Evolutionary conservation across 1,284 basidiomycete genomes (phyloP), one percentile per base, ranked within the genome.

Genomic region (Sporisorium graminicola): DNA sequence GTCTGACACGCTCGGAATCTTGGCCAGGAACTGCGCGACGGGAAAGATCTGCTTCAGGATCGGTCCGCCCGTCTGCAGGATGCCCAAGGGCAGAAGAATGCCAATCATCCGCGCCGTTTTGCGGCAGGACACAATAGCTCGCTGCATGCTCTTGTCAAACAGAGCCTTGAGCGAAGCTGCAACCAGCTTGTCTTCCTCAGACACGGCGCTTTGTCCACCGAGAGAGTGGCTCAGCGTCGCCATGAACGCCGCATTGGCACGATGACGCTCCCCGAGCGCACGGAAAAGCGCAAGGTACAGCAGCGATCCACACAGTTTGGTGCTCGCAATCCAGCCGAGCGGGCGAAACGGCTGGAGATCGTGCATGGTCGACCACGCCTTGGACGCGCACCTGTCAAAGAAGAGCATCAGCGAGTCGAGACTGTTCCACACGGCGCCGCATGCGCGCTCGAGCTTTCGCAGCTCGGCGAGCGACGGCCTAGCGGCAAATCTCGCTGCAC

Each of bases 361-460:
- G 53, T 81, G 74, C 80, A 82, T 79, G n/a, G 68, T 67, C n/a
- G 69, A 61, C 57, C 76, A 60, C 8, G 77, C 75, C 46, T 77
- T 77, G 37, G 70, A 58, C 1, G 75, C 67, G 47, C 81, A 82
- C 5, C 71, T 56, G 60, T 82, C 81, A 52, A 81, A 82, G 79
- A 82, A 82, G 20, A 79, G 69, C 59, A 80, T 69, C 24, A 82
- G 67, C 33, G 79, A 76, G 60, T 82, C 79, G n/a, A 75, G 73
- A 49, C 79, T 79, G 47, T 74, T 72, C 81, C 81, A 82, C 14
- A 82, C 70, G 7, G 74, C 75, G 0, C 54, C 60, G 55, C 81
- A 82, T 0, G 78, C 81, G 6, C 76, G 68, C 33, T 71, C 66
- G 18, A 82, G 74, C 65, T 79, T 78, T 37, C 66, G 71, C 29